Evolutionary conservation across 345 rosid genomes (phyloP).

Genomic region (Eucalyptus leucophloia): DNA sequence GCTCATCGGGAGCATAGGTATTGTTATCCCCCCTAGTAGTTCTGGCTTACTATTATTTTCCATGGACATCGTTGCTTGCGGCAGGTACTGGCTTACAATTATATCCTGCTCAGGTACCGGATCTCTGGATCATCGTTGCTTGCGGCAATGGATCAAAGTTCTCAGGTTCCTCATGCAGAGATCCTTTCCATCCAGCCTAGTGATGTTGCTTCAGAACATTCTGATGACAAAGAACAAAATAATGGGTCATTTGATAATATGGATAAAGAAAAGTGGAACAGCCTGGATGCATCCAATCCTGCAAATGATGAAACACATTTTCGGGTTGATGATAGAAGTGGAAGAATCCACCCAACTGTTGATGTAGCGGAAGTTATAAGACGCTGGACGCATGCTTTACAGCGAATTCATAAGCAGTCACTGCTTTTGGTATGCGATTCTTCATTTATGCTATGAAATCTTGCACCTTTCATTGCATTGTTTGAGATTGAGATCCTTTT

Average conservation of each 20-base stretch:
- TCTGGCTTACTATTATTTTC: neutral
- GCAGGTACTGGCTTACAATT: slow-evolving; percentile 8
- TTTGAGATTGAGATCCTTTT: neutral
- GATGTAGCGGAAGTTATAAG: slow-evolving; percentile 97
- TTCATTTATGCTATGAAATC: too few species aligned
- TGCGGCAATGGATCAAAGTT: slow-evolving; percentile 97
- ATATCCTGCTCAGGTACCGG: slow-evolving; percentile 62
- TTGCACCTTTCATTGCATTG: neutral
- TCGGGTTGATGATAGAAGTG: slow-evolving; percentile 80
- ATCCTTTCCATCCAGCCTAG: slow-evolving; percentile 38
- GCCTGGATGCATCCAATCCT: slow-evolving; percentile 26
- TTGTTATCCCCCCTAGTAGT: neutral
- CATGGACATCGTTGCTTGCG: slow-evolving; percentile 50
- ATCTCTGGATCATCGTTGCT: slow-evolving; percentile 93
- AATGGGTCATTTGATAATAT: slow-evolving; percentile 31
- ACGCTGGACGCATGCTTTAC: slow-evolving; percentile 99
- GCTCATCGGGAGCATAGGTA: slow-evolving; percentile 99
- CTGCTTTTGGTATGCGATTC: slow-evolving; percentile 70
- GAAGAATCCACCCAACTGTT: slow-evolving; percentile 77
- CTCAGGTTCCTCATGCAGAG: slow-evolving; percentile 72
- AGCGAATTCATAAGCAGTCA: slow-evolving; percentile 95
- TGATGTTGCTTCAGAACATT: slow-evolving; percentile 21
- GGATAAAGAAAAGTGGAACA: slow-evolving; percentile 26
- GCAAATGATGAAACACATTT: slow-evolving; percentile 60
- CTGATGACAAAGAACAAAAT: slow-evolving; percentile 62